Evolutionary conservation across 1,284 basidiomycete species (phyloP), one percentile per base, ranked within the genome.

Genomic region (Ustilago tritici): DNA sequence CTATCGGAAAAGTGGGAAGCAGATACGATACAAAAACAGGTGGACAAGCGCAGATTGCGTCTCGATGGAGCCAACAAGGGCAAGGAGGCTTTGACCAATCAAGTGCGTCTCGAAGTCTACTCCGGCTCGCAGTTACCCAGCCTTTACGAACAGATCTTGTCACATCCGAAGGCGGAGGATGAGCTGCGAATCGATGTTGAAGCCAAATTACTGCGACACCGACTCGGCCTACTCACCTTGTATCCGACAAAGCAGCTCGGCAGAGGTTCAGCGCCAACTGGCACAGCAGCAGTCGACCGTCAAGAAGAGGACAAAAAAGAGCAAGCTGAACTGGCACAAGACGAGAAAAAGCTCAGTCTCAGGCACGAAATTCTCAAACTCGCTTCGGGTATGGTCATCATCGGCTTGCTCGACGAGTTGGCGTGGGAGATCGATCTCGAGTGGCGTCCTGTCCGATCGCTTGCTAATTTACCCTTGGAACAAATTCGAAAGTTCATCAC

Each of bases 381-480:
- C 55, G 89, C 93, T 1, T 87, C 89, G 17, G 94, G 93, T 3
- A 90, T 91, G 55, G 90, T 95, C 11, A 87, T 94, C 7, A 88
- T 97, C 35, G 88, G 89, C 35, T 89, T 94, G n/a, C 89, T 90
- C 0, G 91, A 95, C 79, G 91, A 92, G 76, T 79, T 92, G 15
- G 93, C 93, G 0, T 97, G 95, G 95, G 89, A 87, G 38, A 86
- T 93, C 19, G 91, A 89, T 72, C 88, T 98, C 47, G 94, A 98
- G 81, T 90, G 91, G 79, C 90, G 88, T 56, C 92, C 98, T 82
- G 89, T 88, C 52, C 89, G 89, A n/a, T 89, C 88, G 9, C 88
- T 94, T 12, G 91, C 89, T 83, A 90, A 89, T 38, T 93, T 94
- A 82, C 91, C 92, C 66, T 87, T 90, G 31, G 85, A 88, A 5